Conservation (phyloP, 2,329 filamentous ascomycete species). For the Fusarium irregulare region DNA sequence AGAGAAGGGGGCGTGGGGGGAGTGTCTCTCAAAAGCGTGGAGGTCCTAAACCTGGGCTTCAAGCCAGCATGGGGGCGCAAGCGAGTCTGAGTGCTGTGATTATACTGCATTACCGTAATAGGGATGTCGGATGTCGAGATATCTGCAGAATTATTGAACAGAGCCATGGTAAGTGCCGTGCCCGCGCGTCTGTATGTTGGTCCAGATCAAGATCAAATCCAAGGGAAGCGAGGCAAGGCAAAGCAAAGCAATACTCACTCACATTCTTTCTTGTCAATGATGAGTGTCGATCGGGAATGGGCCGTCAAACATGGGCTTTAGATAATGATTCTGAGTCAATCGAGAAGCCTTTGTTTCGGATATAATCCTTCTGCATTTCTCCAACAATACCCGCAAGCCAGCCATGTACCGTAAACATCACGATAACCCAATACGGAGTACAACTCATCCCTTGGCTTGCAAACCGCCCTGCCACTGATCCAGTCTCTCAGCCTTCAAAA, state of each 20-base stretch:
- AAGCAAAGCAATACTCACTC: background rate
- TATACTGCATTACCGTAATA: conserved; percentile 9
- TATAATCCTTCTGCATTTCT: conserved; percentile 32
- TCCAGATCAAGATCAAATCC: conserved; percentile 1
- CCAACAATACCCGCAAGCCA: conserved; percentile 15
- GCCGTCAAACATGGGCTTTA: background rate
- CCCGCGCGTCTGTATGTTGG: conserved; percentile 13
- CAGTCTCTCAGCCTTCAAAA: background rate
- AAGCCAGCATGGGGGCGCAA: conserved; percentile 31
- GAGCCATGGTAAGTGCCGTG: conserved; percentile 11
- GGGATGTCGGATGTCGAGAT: background rate
- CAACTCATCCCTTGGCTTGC: conserved; percentile 23
- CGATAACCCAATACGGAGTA: conserved; percentile 13
- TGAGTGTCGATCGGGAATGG: background rate
- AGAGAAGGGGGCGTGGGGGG: conserved; percentile 36
- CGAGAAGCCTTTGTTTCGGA: conserved; percentile 5
- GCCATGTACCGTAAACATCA: conserved; percentile 3
- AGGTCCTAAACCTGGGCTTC: conserved; percentile 27
- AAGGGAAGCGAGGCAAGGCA: background rate
- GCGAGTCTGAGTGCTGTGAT: conserved; percentile 22
- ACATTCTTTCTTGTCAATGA: background rate
- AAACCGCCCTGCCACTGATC: conserved; percentile 13
- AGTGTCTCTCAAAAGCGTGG: conserved; percentile 38
- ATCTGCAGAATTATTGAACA: background rate
- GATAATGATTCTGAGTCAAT: conserved; percentile 13